phyloP scores from a whole-genome alignment of 805 yeast species.

The Candida pini region DNA sequence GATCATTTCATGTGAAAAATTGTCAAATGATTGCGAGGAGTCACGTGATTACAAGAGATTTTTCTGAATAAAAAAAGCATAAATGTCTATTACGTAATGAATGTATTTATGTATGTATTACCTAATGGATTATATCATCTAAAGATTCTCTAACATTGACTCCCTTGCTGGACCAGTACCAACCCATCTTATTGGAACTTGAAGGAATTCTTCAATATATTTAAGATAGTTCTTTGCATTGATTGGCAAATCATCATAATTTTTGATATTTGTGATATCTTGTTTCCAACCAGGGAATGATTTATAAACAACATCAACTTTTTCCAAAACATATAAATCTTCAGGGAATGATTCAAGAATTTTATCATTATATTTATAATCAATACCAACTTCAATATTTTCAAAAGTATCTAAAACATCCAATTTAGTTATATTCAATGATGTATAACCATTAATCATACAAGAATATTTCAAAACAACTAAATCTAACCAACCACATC shows the following conservation, averaged over 20 bases:
- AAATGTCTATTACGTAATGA: too few species aligned
- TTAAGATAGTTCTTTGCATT: conserved; percentile 81
- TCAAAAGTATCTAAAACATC: conserved; percentile 90
- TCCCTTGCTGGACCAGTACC: conserved; percentile 99
- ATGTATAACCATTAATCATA: conserved; percentile 90
- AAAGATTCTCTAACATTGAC: conserved; percentile 80
- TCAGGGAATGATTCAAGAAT: conserved; percentile 82
- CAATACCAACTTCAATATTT: conserved; percentile 83
- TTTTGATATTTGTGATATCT: conserved; percentile 67
- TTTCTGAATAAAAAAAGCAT: too few species aligned
- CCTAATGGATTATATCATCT: too few species aligned
- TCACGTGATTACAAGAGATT: too few species aligned
- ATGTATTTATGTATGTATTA: too few species aligned
- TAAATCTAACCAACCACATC: conserved; percentile 98
- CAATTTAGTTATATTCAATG: conserved; percentile 88
- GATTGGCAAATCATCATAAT: conserved; percentile 76
- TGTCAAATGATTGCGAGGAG: too few species aligned
- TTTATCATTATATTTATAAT: conserved; percentile 77
- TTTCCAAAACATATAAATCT: conserved; percentile 73
- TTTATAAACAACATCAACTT: conserved; percentile 87
- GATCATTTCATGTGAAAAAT: too few species aligned
- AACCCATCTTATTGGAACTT: conserved; percentile 90
- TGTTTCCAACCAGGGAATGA: conserved; percentile 93
- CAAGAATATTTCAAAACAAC: conserved; percentile 91
- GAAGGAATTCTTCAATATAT: conserved; percentile 78